Percentiles rank a stretch among this genome's conserved stretches.
Conservation (phyloP, 768 basidiomycete species). For the Gloeostereum incarnatum region DNA sequence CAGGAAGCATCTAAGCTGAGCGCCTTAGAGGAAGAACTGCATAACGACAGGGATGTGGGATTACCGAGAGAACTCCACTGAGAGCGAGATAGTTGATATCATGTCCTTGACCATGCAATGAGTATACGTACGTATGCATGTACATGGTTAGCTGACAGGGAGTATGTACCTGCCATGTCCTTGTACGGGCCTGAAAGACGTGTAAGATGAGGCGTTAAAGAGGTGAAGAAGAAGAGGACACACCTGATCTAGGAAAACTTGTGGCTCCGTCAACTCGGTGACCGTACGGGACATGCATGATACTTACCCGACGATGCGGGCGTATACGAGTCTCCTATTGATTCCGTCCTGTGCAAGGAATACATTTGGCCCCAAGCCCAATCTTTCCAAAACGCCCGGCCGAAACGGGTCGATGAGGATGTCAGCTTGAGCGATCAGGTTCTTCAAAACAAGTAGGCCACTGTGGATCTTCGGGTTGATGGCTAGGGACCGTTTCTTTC, state of each 20-base stretch:
- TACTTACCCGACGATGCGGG: slow-evolving; percentile 64
- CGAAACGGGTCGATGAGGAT: slow-evolving; percentile 79
- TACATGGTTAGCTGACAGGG: no score
- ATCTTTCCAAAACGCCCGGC: slow-evolving; percentile 72
- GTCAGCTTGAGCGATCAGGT: slow-evolving; percentile 59
- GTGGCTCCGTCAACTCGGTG: background rate
- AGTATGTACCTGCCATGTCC: slow-evolving; percentile 66
- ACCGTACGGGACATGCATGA: background rate
- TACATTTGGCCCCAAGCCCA: slow-evolving; percentile 68
- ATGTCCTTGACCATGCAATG: slow-evolving; percentile 39
- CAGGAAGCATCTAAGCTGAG: slow-evolving; percentile 52
- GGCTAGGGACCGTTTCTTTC: slow-evolving; percentile 69
- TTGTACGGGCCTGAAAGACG: slow-evolving; percentile 46
- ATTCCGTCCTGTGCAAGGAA: slow-evolving; percentile 53
- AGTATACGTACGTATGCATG: background rate
- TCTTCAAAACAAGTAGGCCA: slow-evolving; percentile 46
- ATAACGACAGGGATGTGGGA: no score
- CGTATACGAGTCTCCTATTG: slow-evolving; percentile 62
- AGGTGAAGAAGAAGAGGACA: background rate
- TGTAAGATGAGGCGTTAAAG: slow-evolving; percentile 7
- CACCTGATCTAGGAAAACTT: slow-evolving; percentile 60
- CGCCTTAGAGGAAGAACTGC: background rate
- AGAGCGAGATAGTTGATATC: slow-evolving; percentile 81
- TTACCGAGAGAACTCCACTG: slow-evolving; percentile 64
- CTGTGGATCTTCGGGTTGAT: slow-evolving; percentile 55